Base-by-base conservation (phyloP, 2,329 filamentous ascomycete species). In the Nakataea oryzae region DNA sequence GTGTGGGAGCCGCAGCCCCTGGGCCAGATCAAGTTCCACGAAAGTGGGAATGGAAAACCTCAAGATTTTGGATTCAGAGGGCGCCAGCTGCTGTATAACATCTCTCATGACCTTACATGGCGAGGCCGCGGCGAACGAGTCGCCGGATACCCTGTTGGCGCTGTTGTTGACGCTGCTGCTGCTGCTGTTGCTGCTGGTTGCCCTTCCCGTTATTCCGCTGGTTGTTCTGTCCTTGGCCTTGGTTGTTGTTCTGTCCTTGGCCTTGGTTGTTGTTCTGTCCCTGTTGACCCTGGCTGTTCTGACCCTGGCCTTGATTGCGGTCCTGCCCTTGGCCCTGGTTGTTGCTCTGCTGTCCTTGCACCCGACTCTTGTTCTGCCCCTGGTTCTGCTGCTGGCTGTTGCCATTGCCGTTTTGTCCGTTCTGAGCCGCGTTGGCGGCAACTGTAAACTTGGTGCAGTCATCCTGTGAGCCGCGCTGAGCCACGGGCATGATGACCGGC, bases 371-470 rank as follows among this genome's bases (percentile, higher is more conserved):
- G 58, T 63, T 58, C 41, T 60, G 50, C 1, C 54, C 47, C 21
- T 61, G 60, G 54, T 58, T 58, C 28, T 60, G 24, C 7, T 59
- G 34, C 26, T 29, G 26, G 54, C 29, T 54, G 30, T 56, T 34
- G 13, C 3, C 28, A 47, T 62, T 56, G 54, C 29, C 57, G 34
- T 34, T 61, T 27, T 61, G 61, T 21, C 62, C 47, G 21, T 63
- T 66, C 13, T 64, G 58, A 29, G 28, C 62, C 21, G 58, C 62
- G 11, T 62, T 61, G 7, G 67, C 62, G n/a, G 61, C 60, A n/a
- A 78, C 76, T 3, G 71, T 74, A 63, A 79, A 78, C 66, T 75
- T 75, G 54, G 71, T 71, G 65, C 77, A 79, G 67, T 79, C 77
- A 63, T 79, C 76, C 66, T 79, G 77, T 47, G 76, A 68, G 61